Conservation (phyloP, 768 basidiomycete species). For the Kwoniella heveanensis region DNA sequence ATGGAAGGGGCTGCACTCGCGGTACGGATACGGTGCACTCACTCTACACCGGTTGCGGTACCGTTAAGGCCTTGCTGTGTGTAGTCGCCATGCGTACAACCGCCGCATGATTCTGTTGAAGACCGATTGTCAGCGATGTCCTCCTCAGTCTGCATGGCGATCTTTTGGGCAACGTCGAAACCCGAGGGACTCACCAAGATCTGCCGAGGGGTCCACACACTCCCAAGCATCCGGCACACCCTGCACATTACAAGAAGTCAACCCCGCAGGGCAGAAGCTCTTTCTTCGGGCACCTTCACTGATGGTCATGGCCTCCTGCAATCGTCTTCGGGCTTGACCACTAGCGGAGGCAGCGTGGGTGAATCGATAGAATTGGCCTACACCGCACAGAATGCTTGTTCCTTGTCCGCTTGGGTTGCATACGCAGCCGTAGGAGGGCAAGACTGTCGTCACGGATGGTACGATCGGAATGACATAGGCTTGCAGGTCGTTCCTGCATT, state of each 20-base stretch:
- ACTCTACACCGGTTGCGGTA: constrained; percentile 13
- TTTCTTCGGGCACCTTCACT: constrained; percentile 1
- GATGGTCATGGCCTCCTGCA: neutral
- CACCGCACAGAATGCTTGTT: neutral
- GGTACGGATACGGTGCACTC: too few relatives aligned
- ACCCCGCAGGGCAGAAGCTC: constrained; percentile 8
- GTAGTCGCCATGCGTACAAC: constrained; percentile 15
- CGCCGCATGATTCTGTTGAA: constrained; percentile 17
- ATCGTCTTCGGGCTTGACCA: constrained; percentile 6
- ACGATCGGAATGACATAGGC: constrained; percentile 20
- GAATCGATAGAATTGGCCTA: constrained; percentile 5
- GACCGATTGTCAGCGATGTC: neutral
- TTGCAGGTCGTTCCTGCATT: constrained; percentile 5
- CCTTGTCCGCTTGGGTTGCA: constrained; percentile 11
- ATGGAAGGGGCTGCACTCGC: too few relatives aligned
- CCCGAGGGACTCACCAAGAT: constrained; percentile 22
- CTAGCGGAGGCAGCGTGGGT: constrained; percentile 13
- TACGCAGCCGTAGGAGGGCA: constrained; percentile 15
- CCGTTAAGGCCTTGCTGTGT: neutral
- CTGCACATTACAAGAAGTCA: constrained; percentile 7
- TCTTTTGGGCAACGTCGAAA: too few relatives aligned
- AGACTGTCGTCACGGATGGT: constrained; percentile 2
- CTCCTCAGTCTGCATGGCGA: too few relatives aligned
- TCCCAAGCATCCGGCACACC: constrained; percentile 16
- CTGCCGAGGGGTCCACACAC: constrained; percentile 14